Evolutionary conservation across 2,329 filamentous ascomycete genomes (phyloP), one percentile per base, ranked within the genome.

Genomic region (Phialophora tarda): DNA sequence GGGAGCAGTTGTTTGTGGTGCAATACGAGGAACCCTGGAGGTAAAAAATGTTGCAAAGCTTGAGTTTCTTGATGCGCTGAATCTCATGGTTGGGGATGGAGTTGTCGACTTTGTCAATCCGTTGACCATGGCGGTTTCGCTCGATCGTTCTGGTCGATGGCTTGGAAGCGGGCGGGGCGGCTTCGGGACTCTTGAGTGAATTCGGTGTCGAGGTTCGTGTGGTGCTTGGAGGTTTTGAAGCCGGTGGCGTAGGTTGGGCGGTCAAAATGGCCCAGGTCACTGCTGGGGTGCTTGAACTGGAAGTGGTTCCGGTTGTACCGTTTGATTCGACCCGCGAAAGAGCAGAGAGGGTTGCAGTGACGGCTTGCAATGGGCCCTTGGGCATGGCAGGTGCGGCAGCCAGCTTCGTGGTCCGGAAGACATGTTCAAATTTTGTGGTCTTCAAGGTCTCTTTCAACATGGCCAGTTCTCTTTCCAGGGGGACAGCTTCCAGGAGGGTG

Each of bases 21-120:
- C 86, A 89, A 69, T 85, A 84, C 21, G 66, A 62, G n/a, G 67
- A 48, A 32, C 81, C 79, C 51, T 86, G 82, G 26, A 89, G 79
- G 72, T 84, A 88, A 73, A 86, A 82, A 64, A 86, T 82, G 72
- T 88, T 89, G 79, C 87, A 89, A 65, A 88, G 76, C 73, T 89
- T 88, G 68, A 88, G 75, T 75, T 84, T 85, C 77, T 88, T 88
- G 71, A 89, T 77, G 23, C 85, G 83, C 71, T 84, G 83, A 55
- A 88, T 79, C 67, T 87, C 85, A 21, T 85, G 80, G 65, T 84
- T 78, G 57, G 80, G 79, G 77, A 80, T 87, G 76, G 75, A 83
- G 76, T 75, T 81, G 73, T 74, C 81, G 71, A 75, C 80, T 71
- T 77, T 77, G 72, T 89, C 87, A 63, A 89, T 80, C 63, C 87